phyloP scores from a whole-genome alignment of 257 asterid genomes.

The Leonotis leonurus region DNA sequence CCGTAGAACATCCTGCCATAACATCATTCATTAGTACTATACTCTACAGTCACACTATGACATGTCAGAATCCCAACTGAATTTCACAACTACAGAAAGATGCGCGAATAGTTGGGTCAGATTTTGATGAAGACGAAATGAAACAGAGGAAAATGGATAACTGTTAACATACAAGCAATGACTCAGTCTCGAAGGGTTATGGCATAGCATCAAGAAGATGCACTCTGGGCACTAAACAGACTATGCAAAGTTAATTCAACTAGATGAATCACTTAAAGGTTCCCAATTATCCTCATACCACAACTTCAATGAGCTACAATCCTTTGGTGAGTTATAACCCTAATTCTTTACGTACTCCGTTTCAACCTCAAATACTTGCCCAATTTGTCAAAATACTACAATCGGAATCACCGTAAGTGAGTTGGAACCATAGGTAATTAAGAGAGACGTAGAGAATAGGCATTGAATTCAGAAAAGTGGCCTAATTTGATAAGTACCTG shows the following conservation, averaged over 20 bases:
- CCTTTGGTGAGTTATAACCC: neutral
- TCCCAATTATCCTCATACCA: neutral
- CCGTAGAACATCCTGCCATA: slow-evolving; percentile 91
- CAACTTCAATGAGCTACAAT: neutral
- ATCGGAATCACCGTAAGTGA: neutral
- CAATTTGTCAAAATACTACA: neutral
- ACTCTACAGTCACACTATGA: too few species aligned
- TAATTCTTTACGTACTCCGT: neutral
- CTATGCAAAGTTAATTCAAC: neutral
- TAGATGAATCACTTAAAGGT: neutral
- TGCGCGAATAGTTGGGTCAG: neutral
- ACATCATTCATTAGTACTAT: too few species aligned
- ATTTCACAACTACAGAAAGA: neutral
- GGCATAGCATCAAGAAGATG: too few species aligned
- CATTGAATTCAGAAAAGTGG: neutral
- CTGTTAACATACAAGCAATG: neutral
- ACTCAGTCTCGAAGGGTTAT: too few species aligned
- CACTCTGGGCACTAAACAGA: neutral
- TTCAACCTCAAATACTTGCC: neutral
- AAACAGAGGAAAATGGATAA: neutral
- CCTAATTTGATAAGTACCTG: slow-evolving; percentile 30
- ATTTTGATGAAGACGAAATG: neutral
- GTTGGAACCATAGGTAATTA: neutral
- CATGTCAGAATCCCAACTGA: neutral
- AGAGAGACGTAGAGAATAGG: neutral